Base-by-base conservation (phyloP, 768 basidiomycete genomes). In the Cystoderma amianthinum region DNA sequence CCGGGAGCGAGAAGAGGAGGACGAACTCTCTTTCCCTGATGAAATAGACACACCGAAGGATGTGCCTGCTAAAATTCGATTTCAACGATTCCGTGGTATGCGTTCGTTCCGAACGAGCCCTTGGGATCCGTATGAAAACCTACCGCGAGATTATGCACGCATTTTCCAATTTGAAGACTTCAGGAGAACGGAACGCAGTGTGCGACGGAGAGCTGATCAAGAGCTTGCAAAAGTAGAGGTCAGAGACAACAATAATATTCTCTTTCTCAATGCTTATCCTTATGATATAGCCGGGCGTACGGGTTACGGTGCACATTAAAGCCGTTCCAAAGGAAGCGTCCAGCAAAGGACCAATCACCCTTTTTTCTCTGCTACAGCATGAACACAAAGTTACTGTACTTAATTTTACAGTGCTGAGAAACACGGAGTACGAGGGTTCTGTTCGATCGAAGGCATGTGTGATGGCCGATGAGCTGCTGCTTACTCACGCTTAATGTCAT, bases 121-220 rank as follows among this genome's bases (percentile, higher is more conserved):
- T 25, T 99, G 95, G 96, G 96, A 98, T 58, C 83, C 95, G 5
- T 97, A 85, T 52, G 95, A 99, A 62, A 94, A 94, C 54, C 69
- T 99, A 9, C 95, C 95, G 10, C 65, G 83, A 38, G 93, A 99
- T 57, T 98, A 98, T 54, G 91, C 85, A 2, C 76, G 85, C 32
- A 95, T 97, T 51, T 99, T 98, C 65, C 89, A 93, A 58, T 96
- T 98, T 54, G 93, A 97, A 62, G 89, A 94, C 52, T 96, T 86
- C 67, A 87, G 81, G 58, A 76, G 84, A 15, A 96, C 92, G 4
- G 85, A 89, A 52, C 69, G 85, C 9, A 71, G 68, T 33, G 76
- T 91, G 24, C 76, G 72, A 41, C 71, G 80, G 44, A 67, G 76
- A 39, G 81, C 82, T 10, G 82, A 85, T 36, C 65, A 74, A 35